A percentile compares a stretch with the other conserved stretches of the same genome.
These are phyloP conservation scores for Suhomyces yuchorum DNA, from an alignment of 1,139 yeast genomes.

Conservation along the genomic window DNA sequence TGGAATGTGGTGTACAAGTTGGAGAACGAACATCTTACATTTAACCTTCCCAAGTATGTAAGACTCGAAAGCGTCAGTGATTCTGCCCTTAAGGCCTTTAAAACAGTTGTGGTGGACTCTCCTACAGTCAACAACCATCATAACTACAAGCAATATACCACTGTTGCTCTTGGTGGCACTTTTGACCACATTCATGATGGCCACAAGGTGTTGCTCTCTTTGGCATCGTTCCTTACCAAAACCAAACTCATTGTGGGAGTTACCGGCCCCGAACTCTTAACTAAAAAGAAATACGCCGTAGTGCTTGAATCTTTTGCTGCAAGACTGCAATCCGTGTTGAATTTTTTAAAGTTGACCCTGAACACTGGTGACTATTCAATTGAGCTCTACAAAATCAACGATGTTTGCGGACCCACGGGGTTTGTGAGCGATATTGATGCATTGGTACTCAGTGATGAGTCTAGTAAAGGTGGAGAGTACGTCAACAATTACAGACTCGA, in stretches of 20 bases:
- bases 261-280: constrained; percentile 75
- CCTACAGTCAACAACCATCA: neutral
- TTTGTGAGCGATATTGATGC: constrained; percentile 73
- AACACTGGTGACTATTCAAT: constrained; percentile 25
- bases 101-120: neutral
- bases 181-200: constrained; percentile 97
- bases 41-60: constrained; percentile 1
- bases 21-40: neutral
- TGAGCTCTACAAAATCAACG: constrained; percentile 62
- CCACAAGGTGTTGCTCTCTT: constrained; percentile 79
- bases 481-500: constrained; percentile 67
- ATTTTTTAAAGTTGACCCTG: constrained; percentile 49
- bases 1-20: constrained; percentile 11
- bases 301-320: constrained; percentile 58
- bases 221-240: constrained; percentile 65
- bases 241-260: constrained; percentile 71
- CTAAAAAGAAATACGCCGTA: constrained; percentile 73
- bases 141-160: constrained; percentile 5
- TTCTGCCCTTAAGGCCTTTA: neutral
- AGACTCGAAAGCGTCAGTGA: neutral
- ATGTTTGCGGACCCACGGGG: constrained; percentile 95
- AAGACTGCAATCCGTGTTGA: constrained; percentile 50
- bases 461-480: constrained; percentile 69
- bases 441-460: constrained; percentile 79
- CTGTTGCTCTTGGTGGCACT: constrained; percentile 85